Base-by-base conservation (phyloP, 148 eudicot genomes). In the Spergularia bocconei region DNA sequence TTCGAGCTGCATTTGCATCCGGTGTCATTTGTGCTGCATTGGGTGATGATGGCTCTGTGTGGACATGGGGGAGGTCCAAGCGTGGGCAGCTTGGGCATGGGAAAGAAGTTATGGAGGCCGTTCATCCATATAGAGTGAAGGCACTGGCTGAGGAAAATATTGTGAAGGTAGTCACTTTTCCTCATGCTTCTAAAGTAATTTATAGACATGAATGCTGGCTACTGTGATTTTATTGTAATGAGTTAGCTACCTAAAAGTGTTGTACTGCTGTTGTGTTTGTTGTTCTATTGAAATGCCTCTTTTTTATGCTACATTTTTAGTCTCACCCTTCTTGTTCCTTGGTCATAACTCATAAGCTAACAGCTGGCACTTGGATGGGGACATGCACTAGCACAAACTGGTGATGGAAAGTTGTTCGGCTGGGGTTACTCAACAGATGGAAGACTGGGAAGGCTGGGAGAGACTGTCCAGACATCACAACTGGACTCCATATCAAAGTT, bases 41-140 rank as follows among this genome's bases (percentile, higher is more conserved):
- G 61, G 91, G 89, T 76, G 91, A 86, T 77, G 99, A 92, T 75
- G 99, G 99, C 57, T 86, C 92, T 74, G 78, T 96, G 76, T 95
- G 98, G 98, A 93, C 93, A n/a, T 96, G 99, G 99, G 99, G 99
- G 73, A 88, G 87, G 78, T 96, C 99, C 11, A 96, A 91, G 81
- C 94, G 93, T 73, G 99, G 99, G 54, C 99, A 92, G 81, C 91
- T 96, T 39, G 99, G 99, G 38, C 94, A 88, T 61, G 99, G 99
- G 20, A 81, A 88, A 71, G 91, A 85, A 60, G 76, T 89, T 59
- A 78, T 70, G 5, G 91, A 91, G 82, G 89, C 93, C 77, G 74
- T 78, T 68, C 67, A 72, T 67, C 99, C 98, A 33, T 79, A 88
- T 58, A 87, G 82, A 85, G 93, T 96, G 53, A 82, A 92, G 82